Evolutionary conservation across 2,329 filamentous ascomycete genomes (phyloP).

Genomic region (Ophiobolus disseminans): DNA sequence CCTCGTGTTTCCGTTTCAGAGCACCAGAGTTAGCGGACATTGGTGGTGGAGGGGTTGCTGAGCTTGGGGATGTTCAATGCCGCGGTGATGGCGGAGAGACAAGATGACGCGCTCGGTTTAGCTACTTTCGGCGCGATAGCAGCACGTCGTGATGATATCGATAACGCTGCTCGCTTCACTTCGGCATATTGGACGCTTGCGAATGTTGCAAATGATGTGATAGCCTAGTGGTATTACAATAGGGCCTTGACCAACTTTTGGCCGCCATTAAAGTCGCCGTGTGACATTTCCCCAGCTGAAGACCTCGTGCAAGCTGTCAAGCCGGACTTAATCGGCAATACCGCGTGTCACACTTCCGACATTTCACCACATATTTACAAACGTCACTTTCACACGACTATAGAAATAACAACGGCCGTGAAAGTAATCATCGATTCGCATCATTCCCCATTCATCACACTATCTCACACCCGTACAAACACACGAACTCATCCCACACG

Average conservation of each 20-base stretch:
- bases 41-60: conserved; percentile 28
- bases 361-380: neutral
- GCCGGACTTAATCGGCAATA: neutral
- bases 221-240: too few relatives aligned
- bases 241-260: neutral
- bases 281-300: neutral
- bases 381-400: neutral
- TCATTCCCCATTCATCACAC: too few relatives aligned
- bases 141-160: conserved; percentile 1
- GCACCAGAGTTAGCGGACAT: conserved; percentile 43
- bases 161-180: neutral
- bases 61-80: conserved; percentile 23
- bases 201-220: too few relatives aligned
- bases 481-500: too few relatives aligned
- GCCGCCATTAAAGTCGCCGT: neutral
- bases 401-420: too few relatives aligned
- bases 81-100: conserved; percentile 27
- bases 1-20: conserved; percentile 48
- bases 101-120: conserved; percentile 37
- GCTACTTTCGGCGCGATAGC: conserved; percentile 14
- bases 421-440: too few relatives aligned
- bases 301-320: neutral
- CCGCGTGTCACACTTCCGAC: neutral
- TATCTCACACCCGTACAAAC: too few relatives aligned
- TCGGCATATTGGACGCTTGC: too few relatives aligned